These are phyloP conservation scores for Microstegium vimineum DNA, from an alignment of 176 grass and related monocot species.

Conservation along the genomic window DNA sequence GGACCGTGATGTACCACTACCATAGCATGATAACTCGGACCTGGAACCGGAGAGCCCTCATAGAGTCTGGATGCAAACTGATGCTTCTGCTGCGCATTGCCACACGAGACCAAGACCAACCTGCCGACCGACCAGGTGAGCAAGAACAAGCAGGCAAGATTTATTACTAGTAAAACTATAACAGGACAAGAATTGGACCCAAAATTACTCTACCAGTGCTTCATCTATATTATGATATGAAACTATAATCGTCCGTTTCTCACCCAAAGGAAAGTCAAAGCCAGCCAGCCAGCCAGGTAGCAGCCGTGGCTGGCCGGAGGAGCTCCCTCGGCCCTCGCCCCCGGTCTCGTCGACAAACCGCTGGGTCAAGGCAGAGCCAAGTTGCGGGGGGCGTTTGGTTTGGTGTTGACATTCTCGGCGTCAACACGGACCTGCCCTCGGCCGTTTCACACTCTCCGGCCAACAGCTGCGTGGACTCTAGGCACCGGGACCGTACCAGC, in stretches of 20 bases:
- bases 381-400: not conserved
- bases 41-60: not conserved
- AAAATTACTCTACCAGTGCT: not conserved
- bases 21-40: not conserved
- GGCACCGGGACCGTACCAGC: not conserved
- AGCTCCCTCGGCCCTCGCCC: not conserved
- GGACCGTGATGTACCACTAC: conserved; percentile 1
- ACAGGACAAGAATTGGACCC: no score
- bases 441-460: conserved; percentile 13
- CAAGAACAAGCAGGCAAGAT: not conserved
- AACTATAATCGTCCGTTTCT: not conserved
- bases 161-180: not conserved
- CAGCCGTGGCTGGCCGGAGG: not conserved
- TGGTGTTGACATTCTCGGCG: not conserved
- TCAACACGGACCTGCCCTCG: not conserved
- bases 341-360: conserved; percentile 3
- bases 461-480: not conserved
- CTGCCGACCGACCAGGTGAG: not conserved
- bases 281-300: not conserved
- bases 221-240: not conserved
- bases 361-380: not conserved
- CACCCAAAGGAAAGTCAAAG: not conserved
- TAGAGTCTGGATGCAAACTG: not conserved
- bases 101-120: not conserved
- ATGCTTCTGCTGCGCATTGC: not conserved